phyloP scores from a whole-genome alignment of 2,329 filamentous ascomycete genomes.

The Monosporascus sp. region DNA sequence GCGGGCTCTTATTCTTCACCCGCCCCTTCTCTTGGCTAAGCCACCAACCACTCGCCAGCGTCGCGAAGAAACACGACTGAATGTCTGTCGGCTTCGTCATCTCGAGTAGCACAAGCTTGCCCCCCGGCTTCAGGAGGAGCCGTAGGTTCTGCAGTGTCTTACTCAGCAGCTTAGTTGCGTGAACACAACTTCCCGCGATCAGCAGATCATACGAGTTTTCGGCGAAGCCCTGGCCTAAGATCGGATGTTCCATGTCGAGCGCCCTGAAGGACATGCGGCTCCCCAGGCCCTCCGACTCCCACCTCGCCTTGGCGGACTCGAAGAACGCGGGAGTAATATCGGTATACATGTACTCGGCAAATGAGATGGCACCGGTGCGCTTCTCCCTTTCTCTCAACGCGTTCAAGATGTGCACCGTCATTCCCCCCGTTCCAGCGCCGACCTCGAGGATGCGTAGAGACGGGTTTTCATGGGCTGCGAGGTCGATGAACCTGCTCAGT shows the following conservation, averaged over 20 bases:
- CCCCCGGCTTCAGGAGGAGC: constrained; percentile 2
- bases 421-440: constrained; percentile 28
- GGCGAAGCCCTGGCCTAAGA: background rate
- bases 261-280: constrained; percentile 13
- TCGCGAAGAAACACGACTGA: background rate
- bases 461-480: constrained; percentile 20
- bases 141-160: constrained; percentile 1
- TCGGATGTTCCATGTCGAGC: constrained; percentile 9
- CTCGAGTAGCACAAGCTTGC: constrained; percentile 1
- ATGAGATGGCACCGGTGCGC: constrained; percentile 1
- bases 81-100: background rate
- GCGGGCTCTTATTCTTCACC: too few relatives aligned
- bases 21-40: background rate
- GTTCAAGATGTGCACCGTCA: constrained; percentile 16
- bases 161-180: background rate
- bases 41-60: constrained; percentile 1
- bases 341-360: constrained; percentile 26
- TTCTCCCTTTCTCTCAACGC: constrained; percentile 6
- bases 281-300: background rate
- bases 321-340: constrained; percentile 32
- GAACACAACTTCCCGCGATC: constrained; percentile 2
- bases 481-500: background rate
- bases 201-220: background rate
- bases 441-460: constrained; percentile 28
- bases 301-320: constrained; percentile 16